A percentile compares a stretch with the other conserved stretches of the same genome.
These are phyloP conservation scores for Ballota nigra DNA, from an alignment of 257 asterid genomes.

Conservation along the genomic window DNA sequence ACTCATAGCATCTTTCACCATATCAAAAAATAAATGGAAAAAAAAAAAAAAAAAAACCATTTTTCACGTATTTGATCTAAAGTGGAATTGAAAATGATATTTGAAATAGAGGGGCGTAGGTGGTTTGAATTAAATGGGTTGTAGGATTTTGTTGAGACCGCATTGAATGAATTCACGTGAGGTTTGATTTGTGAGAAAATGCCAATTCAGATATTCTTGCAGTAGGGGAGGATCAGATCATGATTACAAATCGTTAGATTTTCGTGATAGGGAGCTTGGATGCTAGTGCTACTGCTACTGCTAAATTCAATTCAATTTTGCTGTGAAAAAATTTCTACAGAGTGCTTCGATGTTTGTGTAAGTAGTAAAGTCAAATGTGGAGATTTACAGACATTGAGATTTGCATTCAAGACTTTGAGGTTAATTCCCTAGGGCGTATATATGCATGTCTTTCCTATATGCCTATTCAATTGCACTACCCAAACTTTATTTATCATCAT, in stretches of 20 bases:
- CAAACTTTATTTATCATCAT: no score
- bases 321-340: conserved; percentile 26
- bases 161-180: conserved; percentile 75
- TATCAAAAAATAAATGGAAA: no score
- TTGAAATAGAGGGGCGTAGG: neutral
- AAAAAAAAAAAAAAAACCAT: no score
- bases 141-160: neutral
- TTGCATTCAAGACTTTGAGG: conserved; percentile 13
- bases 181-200: conserved; percentile 12
- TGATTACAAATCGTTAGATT: conserved; percentile 40
- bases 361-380: conserved; percentile 35
- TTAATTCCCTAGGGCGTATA: no score
- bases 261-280: conserved; percentile 37
- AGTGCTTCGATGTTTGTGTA: conserved; percentile 28
- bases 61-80: no score
- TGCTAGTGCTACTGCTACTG: conserved; percentile 22
- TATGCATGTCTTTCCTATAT: neutral
- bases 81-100: neutral
- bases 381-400: conserved; percentile 14
- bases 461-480: neutral
- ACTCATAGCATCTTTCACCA: no score
- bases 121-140: neutral
- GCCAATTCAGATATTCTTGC: conserved; percentile 31
- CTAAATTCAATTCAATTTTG: conserved; percentile 33
- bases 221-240: conserved; percentile 25